phyloP scores from a whole-genome alignment of 305 asterid species.

The Fraxinus xanthoxyloides region DNA sequence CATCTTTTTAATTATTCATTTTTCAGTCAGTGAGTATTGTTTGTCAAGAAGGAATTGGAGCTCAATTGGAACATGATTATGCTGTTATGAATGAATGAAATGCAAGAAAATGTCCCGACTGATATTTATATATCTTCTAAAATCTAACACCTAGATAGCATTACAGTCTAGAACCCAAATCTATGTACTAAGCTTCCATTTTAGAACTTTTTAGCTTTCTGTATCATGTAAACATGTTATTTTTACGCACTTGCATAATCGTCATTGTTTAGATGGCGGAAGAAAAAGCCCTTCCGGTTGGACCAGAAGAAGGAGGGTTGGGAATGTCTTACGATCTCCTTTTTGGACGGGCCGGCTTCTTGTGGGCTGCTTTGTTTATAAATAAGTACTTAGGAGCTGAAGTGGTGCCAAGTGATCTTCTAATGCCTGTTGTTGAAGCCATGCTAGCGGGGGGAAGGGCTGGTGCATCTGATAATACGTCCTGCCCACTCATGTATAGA shows the following conservation, averaged over 20 bases:
- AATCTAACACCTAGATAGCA: background rate
- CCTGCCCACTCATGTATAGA: constrained; percentile 76
- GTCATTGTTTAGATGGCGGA: constrained; percentile 48
- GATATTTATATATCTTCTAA: background rate
- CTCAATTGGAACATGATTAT: background rate
- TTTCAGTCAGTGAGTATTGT: background rate
- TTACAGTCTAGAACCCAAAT: background rate
- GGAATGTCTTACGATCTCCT: constrained; percentile 83
- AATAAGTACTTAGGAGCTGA: constrained; percentile 56
- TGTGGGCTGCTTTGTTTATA: constrained; percentile 73
- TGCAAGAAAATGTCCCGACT: background rate
- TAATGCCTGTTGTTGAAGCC: constrained; percentile 69
- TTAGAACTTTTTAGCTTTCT: background rate
- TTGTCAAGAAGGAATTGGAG: background rate
- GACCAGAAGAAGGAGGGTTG: constrained; percentile 80
- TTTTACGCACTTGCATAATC: background rate
- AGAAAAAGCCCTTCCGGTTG: constrained; percentile 69
- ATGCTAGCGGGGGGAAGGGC: constrained; percentile 71
- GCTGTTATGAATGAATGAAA: background rate
- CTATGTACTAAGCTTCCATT: background rate
- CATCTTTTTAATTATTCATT: background rate
- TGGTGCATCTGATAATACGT: constrained; percentile 50
- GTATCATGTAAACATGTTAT: background rate
- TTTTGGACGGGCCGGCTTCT: constrained; percentile 74
- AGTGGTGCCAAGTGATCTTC: constrained; percentile 42